These are phyloP conservation scores for Spathaspora girioi DNA, from an alignment of 805 yeast species.

Conservation along the genomic window DNA sequence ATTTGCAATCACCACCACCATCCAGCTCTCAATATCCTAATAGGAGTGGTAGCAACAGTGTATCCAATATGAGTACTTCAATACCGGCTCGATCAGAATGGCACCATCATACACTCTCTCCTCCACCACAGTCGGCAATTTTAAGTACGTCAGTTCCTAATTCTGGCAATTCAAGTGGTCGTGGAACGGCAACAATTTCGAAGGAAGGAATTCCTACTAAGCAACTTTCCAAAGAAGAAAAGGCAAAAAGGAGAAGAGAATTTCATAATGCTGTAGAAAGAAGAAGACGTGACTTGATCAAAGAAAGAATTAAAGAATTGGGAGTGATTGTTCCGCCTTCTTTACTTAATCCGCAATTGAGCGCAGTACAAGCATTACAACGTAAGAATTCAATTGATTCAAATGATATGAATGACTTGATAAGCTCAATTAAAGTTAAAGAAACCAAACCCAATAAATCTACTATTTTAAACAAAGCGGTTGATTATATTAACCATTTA, in stretches of 20 bases:
- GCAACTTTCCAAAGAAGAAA: conserved; percentile 58
- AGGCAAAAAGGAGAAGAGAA: conserved; percentile 73
- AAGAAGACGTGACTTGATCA: conserved; percentile 84
- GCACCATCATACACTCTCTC: conserved; percentile 18
- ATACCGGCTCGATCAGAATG: conserved; percentile 8
- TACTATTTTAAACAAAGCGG: conserved; percentile 69
- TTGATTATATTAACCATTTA: conserved; percentile 71
- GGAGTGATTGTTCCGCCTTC: conserved; percentile 80
- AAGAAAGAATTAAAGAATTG: conserved; percentile 81
- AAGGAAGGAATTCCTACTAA: conserved; percentile 24
- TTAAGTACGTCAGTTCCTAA: conserved; percentile 32
- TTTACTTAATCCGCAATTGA: conserved; percentile 45
- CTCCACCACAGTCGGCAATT: conserved; percentile 14
- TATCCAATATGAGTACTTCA: conserved; percentile 5
- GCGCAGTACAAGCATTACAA: conserved; percentile 42
- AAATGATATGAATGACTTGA: conserved; percentile 31
- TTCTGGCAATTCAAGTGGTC: conserved; percentile 4
- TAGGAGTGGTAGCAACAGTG: conserved; percentile 1
- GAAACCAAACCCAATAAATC: conserved; percentile 83
- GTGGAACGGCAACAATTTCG: conserved; percentile 4
- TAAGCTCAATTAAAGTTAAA: conserved; percentile 42
- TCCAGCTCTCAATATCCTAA: conserved; percentile 7
- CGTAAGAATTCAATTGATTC: conserved; percentile 26
- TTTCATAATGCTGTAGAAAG: conserved; percentile 94
- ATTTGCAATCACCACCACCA: conserved; percentile 38